A percentile compares a stretch with the other conserved stretches of the same genome.
Conservation (phyloP, 192 early-diverging fungal species). For the Oehlia diaphana region DNA sequence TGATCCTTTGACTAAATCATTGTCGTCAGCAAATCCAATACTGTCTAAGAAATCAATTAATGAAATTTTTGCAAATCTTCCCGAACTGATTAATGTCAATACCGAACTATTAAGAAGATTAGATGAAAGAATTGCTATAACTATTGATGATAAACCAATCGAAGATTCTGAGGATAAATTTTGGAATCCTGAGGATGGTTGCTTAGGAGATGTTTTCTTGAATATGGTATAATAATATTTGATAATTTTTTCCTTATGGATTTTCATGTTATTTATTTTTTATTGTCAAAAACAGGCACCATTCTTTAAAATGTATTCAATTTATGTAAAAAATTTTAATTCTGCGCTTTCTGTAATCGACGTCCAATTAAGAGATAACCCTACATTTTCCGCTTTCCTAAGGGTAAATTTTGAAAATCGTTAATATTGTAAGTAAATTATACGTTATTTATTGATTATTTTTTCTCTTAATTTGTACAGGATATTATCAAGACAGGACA, state of each 20-base stretch:
- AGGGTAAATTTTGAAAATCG: conserved; percentile 29
- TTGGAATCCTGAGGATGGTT: conserved; percentile 42
- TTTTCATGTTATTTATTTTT: not conserved
- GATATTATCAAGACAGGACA: conserved; percentile 42
- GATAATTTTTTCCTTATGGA: conserved; percentile 1
- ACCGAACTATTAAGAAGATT: conserved; percentile 57
- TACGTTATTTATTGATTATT: conserved; percentile 44
- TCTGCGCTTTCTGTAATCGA: conserved; percentile 62
- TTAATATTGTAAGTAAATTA: not conserved
- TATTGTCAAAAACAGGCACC: conserved; percentile 42
- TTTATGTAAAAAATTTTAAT: conserved; percentile 84
- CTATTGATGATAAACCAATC: conserved; percentile 29
- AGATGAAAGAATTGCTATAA: conserved; percentile 52
- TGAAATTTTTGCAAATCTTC: conserved; percentile 70
- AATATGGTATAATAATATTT: conserved; percentile 48
- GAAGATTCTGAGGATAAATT: conserved; percentile 30
- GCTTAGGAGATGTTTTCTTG: conserved; percentile 74
- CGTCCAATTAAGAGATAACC: conserved; percentile 40
- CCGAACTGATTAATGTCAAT: conserved; percentile 62
- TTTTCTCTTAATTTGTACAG: conserved; percentile 54
- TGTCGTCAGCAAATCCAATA: conserved; percentile 65
- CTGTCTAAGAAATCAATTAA: conserved; percentile 56
- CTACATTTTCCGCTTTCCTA: conserved; percentile 39
- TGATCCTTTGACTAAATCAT: conserved; percentile 28
- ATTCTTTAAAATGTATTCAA: conserved; percentile 81